Evolutionary conservation across 225 moss, liverwort and hornwort species (phyloP).

Genomic region (Straminergon stramineum): DNA sequence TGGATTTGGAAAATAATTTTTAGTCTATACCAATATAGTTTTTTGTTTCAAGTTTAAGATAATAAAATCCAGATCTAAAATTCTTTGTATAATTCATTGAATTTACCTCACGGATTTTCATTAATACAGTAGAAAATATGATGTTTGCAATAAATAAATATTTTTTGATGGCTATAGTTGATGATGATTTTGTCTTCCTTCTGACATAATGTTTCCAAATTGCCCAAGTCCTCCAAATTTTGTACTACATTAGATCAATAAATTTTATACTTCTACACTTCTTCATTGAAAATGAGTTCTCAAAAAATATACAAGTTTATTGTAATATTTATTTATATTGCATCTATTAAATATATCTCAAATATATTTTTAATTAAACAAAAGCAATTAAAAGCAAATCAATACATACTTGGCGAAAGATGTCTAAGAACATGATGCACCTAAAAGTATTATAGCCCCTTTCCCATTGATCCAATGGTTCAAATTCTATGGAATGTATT

Average conservation of each 20-base stretch:
- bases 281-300: rapidly evolving
- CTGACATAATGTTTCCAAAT: slow-evolving; percentile 74
- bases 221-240: slow-evolving; percentile 77
- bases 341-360: no score
- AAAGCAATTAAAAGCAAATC: background rate
- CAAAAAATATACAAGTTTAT: background rate
- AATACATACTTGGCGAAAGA: slow-evolving; percentile 59
- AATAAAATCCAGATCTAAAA: background rate
- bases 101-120: slow-evolving; percentile 55
- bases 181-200: slow-evolving; percentile 34
- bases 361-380: no score
- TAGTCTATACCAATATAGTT: no score
- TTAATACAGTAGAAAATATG: slow-evolving; percentile 42
- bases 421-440: slow-evolving; percentile 61
- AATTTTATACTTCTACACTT: rapidly evolving
- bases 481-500: slow-evolving; percentile 39
- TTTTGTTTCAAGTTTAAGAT: background rate
- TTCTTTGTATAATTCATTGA: no score
- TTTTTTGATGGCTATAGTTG: slow-evolving; percentile 9
- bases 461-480: slow-evolving; percentile 80
- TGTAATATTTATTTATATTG: no score
- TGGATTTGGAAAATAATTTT: rapidly evolving
- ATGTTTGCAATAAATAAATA: slow-evolving; percentile 43
- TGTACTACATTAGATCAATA: slow-evolving; percentile 28
- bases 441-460: slow-evolving; percentile 59